Base-by-base conservation (phyloP, 768 basidiomycete genomes). In the Amanita thiersii region DNA sequence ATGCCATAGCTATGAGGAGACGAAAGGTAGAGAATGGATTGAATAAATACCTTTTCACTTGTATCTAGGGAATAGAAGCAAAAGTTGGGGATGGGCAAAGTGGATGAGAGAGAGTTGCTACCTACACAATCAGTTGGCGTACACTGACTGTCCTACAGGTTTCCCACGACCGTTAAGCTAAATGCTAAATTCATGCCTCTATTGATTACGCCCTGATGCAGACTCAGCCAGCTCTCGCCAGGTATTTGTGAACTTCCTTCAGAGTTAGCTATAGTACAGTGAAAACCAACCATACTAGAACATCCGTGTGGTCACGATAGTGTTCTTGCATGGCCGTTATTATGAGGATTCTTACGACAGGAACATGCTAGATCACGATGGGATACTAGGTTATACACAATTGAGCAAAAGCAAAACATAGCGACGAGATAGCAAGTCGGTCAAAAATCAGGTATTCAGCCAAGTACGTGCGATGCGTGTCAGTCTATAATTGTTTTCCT, bases 401-500 rank as follows among this genome's bases (percentile, higher is more conserved):
- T 42, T 49, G 46, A 47, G 48, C 43, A 52, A 57, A 50, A 56
- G 49, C 37, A 47, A 57, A 53, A 55, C 46, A 55, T 54, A 59
- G 48, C 50, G 40, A 46, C 50, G 43, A 52, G 54, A 60, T 53
- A 55, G 51, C 54, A 24, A 26, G 37, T 24, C 24, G 17, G n/a
- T 29, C 18, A 48, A 15, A 45, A 17, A 28, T 26, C 7, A 28
- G 26, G 26, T 7, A 6, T 37, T 34, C 8, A n/a, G 19, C n/a
- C 9, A 25, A 20, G 7, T 24, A 25, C 10, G 21, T 23, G 17
- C 18, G 35, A 26, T 39, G 34, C 21, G 34, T 38, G 44, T 49
- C 43, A 43, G 46, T 51, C 51, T 56, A 67, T 53, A 48, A 62
- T 58, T 53, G 55, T 64, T 48, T 69, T 69, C 47, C 76, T 69